These are phyloP conservation scores for Metschnikowia amazonensis DNA, from an alignment of 805 yeast species.

Conservation along the genomic window DNA sequence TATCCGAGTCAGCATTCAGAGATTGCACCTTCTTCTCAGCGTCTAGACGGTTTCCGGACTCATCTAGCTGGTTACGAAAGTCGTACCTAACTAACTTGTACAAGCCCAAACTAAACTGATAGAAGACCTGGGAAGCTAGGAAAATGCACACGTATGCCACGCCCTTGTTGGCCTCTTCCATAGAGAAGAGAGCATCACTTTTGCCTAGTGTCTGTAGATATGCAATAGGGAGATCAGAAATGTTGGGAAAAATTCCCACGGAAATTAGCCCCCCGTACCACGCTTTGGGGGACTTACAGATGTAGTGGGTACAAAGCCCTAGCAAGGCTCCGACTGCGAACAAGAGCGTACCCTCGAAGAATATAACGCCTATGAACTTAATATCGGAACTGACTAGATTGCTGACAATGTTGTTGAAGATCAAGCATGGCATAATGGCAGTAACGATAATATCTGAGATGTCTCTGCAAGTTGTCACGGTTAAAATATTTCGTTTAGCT, in stretches of 20 bases:
- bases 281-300: constrained; percentile 59
- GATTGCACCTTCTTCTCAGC: not conserved
- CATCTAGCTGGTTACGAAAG: constrained; percentile 42
- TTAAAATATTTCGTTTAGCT: constrained; percentile 58
- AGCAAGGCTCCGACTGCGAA: constrained; percentile 48
- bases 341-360: constrained; percentile 46
- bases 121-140: constrained; percentile 60
- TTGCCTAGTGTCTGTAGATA: constrained; percentile 69
- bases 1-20: not conserved
- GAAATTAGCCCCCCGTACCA: constrained; percentile 76
- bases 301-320: constrained; percentile 42
- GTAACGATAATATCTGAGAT: constrained; percentile 66
- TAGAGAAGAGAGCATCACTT: constrained; percentile 52
- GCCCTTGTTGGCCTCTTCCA: constrained; percentile 64
- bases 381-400: constrained; percentile 67
- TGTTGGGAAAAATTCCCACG: constrained; percentile 74
- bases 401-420: constrained; percentile 67
- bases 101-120: constrained; percentile 74
- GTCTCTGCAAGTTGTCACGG: constrained; percentile 63
- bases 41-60: constrained; percentile 2
- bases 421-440: constrained; percentile 69
- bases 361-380: constrained; percentile 63
- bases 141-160: constrained; percentile 81
- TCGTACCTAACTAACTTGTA: constrained; percentile 68
- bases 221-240: constrained; percentile 82